Evolutionary conservation across 1,139 yeast genomes (phyloP).

Genomic region (Hyphopichia khmerensis): DNA sequence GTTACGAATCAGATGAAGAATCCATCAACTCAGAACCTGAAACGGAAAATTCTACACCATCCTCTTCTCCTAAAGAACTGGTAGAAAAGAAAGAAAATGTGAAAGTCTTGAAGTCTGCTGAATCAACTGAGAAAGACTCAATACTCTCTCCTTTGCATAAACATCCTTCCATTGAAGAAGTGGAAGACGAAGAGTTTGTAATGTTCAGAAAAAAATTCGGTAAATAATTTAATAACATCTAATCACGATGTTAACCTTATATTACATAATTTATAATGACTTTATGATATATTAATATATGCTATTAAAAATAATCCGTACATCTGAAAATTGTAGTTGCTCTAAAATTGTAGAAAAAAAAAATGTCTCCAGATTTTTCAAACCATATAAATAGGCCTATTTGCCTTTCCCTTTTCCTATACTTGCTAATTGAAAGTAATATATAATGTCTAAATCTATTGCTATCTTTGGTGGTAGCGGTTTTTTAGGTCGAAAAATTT

Average conservation of each 20-base stretch:
- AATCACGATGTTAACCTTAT: no score
- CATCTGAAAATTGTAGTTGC: not conserved
- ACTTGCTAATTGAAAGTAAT: not conserved
- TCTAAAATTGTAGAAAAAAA: not conserved
- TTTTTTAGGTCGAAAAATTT: slow-evolving; percentile 70
- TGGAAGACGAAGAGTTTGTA: slow-evolving; percentile 37
- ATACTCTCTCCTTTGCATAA: slow-evolving; percentile 11
- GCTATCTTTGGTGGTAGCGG: slow-evolving; percentile 89
- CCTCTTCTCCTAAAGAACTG: slow-evolving; percentile 9
- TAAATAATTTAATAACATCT: no score
- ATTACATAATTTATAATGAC: not conserved
- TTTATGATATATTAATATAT: not conserved
- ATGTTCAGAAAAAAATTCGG: slow-evolving; percentile 42
- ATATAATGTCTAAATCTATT: slow-evolving; percentile 28
- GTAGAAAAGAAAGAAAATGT: slow-evolving; percentile 2
- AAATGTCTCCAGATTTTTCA: slow-evolving; percentile 1
- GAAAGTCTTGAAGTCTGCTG: slow-evolving; percentile 6
- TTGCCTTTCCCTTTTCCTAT: not conserved
- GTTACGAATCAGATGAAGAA: slow-evolving; percentile 18
- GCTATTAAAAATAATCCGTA: not conserved
- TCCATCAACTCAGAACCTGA: slow-evolving; percentile 24
- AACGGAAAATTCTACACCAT: slow-evolving; percentile 6
- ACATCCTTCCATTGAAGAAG: slow-evolving; percentile 31
- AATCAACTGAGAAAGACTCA: slow-evolving; percentile 8
- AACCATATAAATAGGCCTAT: not conserved